Evolutionary conservation across 768 basidiomycete genomes (phyloP).

Genomic region (Boletus coccyginus): DNA sequence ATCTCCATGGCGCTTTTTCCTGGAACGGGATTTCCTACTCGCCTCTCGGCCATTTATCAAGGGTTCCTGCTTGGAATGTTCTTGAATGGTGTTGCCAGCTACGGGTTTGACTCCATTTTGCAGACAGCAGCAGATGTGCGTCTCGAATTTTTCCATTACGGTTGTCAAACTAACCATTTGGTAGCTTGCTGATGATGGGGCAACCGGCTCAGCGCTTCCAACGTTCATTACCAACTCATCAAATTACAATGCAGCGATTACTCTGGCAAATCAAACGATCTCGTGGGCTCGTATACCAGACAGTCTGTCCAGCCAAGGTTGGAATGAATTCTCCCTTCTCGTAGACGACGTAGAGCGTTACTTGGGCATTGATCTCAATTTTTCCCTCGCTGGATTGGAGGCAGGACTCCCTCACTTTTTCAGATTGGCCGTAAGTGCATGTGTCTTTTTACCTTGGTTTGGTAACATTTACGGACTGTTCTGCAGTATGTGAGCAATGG

Average conservation of each 20-base stretch:
- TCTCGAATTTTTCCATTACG: slow-evolving; percentile 1
- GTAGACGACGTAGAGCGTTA: slow-evolving; percentile 88
- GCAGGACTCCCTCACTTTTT: slow-evolving; percentile 70
- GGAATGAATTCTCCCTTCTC: slow-evolving; percentile 77
- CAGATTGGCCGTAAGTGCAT: slow-evolving; percentile 62
- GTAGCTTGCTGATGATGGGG: slow-evolving; percentile 71
- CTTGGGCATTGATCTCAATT: slow-evolving; percentile 66
- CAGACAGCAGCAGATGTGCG: slow-evolving; percentile 70
- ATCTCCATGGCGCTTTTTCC: slow-evolving; percentile 72
- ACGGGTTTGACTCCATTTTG: slow-evolving; percentile 76
- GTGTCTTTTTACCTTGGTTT: not conserved
- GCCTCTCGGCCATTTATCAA: slow-evolving; percentile 76
- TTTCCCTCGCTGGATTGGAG: slow-evolving; percentile 62
- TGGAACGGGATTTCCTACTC: slow-evolving; percentile 77
- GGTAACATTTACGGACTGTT: slow-evolving; percentile 2
- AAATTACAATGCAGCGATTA: slow-evolving; percentile 54
- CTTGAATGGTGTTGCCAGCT: slow-evolving; percentile 74
- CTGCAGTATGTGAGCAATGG: slow-evolving; percentile 47
- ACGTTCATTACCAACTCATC: slow-evolving; percentile 73
- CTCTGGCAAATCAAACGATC: slow-evolving; percentile 53
- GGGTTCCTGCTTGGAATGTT: slow-evolving; percentile 82
- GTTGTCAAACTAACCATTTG: not conserved
- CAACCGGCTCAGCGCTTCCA: slow-evolving; percentile 67
- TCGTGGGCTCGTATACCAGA: slow-evolving; percentile 51
- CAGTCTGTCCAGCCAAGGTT: slow-evolving; percentile 35